Conservation (phyloP, 495 filamentous ascomycete genomes). For the Penicillium lividum region DNA sequence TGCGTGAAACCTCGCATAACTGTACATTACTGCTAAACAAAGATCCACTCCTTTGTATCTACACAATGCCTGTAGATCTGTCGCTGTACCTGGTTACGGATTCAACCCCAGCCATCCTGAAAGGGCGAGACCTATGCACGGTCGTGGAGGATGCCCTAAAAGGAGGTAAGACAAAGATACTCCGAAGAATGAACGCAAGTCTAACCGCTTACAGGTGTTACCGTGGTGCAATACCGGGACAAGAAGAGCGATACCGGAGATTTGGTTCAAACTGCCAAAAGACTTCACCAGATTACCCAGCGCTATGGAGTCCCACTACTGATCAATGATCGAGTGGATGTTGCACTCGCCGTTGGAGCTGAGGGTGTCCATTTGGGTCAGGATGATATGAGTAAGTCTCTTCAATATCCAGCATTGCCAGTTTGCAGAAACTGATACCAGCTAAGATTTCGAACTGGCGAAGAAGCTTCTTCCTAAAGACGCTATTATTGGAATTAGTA, state of each 20-base stretch:
- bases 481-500: conserved; percentile 72
- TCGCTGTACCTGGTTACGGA: conserved; percentile 91
- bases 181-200: background rate
- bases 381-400: conserved; percentile 79
- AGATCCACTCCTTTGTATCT: background rate
- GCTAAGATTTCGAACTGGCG: conserved; percentile 53
- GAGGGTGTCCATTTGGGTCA: conserved; percentile 95
- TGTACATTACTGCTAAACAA: background rate
- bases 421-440: conserved; percentile 4
- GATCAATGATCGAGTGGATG: conserved; percentile 95
- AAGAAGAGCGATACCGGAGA: conserved; percentile 77
- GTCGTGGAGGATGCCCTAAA: conserved; percentile 76
- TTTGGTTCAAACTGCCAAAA: conserved; percentile 68
- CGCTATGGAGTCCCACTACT: conserved; percentile 74
- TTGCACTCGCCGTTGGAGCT: conserved; percentile 79
- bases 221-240: conserved; percentile 86
- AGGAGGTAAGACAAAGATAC: conserved; percentile 54
- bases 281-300: conserved; percentile 68
- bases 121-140: conserved; percentile 63
- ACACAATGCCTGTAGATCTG: conserved; percentile 50
- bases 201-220: conserved; percentile 57
- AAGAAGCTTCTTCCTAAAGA: conserved; percentile 70
- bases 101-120: conserved; percentile 78
- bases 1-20: conserved; percentile 8
- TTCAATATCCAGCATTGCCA: background rate